These are phyloP conservation scores for Shiraia bambusicola DNA, from an alignment of 2,329 filamentous ascomycete species.

Conservation along the genomic window DNA sequence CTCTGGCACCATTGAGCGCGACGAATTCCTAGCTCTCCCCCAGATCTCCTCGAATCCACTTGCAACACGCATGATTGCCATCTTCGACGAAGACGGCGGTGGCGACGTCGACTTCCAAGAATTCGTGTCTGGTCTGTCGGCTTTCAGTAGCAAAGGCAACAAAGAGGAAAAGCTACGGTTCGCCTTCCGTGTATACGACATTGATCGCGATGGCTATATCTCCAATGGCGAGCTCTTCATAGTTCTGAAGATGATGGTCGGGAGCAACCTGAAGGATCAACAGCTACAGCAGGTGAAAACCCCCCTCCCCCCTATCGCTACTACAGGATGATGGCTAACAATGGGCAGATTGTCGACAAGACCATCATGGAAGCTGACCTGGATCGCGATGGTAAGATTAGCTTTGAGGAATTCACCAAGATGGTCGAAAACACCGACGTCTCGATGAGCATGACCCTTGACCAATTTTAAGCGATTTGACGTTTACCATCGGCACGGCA, in stretches of 20 bases:
- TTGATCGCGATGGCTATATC: slow-evolving; percentile 97
- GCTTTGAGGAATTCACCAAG: slow-evolving; percentile 97
- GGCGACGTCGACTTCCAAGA: slow-evolving; percentile 98
- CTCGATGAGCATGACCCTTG: slow-evolving; percentile 67
- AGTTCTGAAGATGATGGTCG: slow-evolving; percentile 99
- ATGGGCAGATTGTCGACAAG: slow-evolving; percentile 88
- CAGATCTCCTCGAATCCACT: slow-evolving; percentile 98
- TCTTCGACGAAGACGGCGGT: slow-evolving; percentile 97
- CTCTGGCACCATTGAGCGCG: slow-evolving; percentile 96
- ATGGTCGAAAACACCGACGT: slow-evolving; percentile 95
- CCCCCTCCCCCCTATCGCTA: neutral
- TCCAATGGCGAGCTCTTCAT: slow-evolving; percentile 99
- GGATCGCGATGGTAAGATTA: slow-evolving; percentile 95
- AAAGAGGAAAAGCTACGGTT: slow-evolving; percentile 98
- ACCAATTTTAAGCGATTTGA: slow-evolving; percentile 47
- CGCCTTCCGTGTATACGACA: slow-evolving; percentile 99
- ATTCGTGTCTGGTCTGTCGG: slow-evolving; percentile 91
- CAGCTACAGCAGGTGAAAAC: slow-evolving; percentile 77
- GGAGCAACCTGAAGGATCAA: slow-evolving; percentile 97
- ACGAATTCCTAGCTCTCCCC: slow-evolving; percentile 94
- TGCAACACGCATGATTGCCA: slow-evolving; percentile 97
- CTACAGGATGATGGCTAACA: slow-evolving; percentile 10
- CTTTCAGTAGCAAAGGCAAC: slow-evolving; percentile 97
- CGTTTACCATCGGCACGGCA: slow-evolving; percentile 16
- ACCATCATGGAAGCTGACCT: slow-evolving; percentile 99